A percentile compares a stretch with the other conserved stretches of the same genome.
Evolutionary conservation across 1,284 basidiomycete genomes (phyloP).

Genomic region (Fomitopsis palustris): DNA sequence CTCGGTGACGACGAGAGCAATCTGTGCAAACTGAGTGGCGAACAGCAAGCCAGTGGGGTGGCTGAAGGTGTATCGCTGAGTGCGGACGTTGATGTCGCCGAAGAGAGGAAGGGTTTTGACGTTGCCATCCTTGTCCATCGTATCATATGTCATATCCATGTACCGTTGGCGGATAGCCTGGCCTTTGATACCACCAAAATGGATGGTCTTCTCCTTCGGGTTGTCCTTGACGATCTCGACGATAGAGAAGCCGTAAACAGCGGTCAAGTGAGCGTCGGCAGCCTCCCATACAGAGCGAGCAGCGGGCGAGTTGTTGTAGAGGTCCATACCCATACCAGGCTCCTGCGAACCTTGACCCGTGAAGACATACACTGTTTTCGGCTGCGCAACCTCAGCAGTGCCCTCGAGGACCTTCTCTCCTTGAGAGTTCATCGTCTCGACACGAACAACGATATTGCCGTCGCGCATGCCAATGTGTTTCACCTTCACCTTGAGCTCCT

Average conservation of each 20-base stretch:
- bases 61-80: slow-evolving; percentile 95
- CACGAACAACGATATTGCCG: slow-evolving; percentile 90
- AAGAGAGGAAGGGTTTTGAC: slow-evolving; percentile 94
- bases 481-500: slow-evolving; percentile 85
- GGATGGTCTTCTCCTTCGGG: slow-evolving; percentile 95
- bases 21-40: slow-evolving; percentile 98
- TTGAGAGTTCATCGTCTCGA: slow-evolving; percentile 83
- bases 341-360: slow-evolving; percentile 99
- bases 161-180: slow-evolving; percentile 97
- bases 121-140: slow-evolving; percentile 92
- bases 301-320: slow-evolving; percentile 90
- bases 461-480: slow-evolving; percentile 89
- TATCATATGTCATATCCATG: slow-evolving; percentile 99
- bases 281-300: slow-evolving; percentile 97
- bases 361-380: slow-evolving; percentile 94
- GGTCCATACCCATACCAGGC: slow-evolving; percentile 98
- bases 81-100: slow-evolving; percentile 88
- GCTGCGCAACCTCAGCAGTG: slow-evolving; percentile 89
- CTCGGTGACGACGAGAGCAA: slow-evolving; percentile 96
- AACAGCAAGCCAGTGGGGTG: slow-evolving; percentile 94
- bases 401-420: slow-evolving; percentile 93
- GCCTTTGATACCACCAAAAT: slow-evolving; percentile 98
- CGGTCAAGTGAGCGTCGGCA: slow-evolving; percentile 89
- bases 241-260: slow-evolving; percentile 97
- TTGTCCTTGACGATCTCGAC: slow-evolving; percentile 98